These are phyloP conservation scores for Torulaspora indica DNA, from an alignment of 805 yeast species.

Conservation along the genomic window DNA sequence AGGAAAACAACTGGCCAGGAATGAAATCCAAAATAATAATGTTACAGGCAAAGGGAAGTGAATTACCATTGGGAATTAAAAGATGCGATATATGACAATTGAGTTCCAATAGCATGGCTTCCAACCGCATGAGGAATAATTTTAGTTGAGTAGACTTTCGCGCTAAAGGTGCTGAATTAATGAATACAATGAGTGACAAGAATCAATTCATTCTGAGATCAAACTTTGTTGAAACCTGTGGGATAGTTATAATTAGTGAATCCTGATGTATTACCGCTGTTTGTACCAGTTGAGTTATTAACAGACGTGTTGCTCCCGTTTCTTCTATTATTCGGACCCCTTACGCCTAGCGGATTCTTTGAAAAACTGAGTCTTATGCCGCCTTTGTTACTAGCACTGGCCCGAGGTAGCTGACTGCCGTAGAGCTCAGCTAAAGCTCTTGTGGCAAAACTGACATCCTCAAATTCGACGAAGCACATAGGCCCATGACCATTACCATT, in stretches of 20 bases:
- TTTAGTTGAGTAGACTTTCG: not conserved
- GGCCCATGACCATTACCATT: constrained; percentile 76
- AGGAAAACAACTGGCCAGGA: constrained; percentile 1
- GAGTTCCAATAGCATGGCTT: constrained; percentile 6
- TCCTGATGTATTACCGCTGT: constrained; percentile 12
- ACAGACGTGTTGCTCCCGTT: constrained; percentile 31
- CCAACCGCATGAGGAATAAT: not conserved
- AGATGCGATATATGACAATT: constrained; percentile 15
- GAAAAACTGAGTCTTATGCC: constrained; percentile 93
- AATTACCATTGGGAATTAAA: constrained; percentile 8
- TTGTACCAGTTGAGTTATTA: constrained; percentile 7
- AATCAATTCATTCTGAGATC: not conserved
- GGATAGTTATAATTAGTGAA: constrained; percentile 19
- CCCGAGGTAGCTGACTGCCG: constrained; percentile 85
- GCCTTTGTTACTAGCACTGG: constrained; percentile 60
- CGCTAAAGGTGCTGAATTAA: not conserved
- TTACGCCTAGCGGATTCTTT: constrained; percentile 93
- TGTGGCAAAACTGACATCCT: constrained; percentile 90
- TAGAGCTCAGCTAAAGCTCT: constrained; percentile 89
- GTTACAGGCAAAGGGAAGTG: constrained; percentile 9
- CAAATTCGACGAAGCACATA: constrained; percentile 99
- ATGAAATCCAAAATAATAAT: constrained; percentile 4
- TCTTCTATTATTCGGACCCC: constrained; percentile 58
- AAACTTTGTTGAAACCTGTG: constrained; percentile 17
- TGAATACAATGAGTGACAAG: not conserved